These are phyloP conservation scores for Solanum etuberosum DNA, from an alignment of 257 asterid genomes.

Conservation along the genomic window DNA sequence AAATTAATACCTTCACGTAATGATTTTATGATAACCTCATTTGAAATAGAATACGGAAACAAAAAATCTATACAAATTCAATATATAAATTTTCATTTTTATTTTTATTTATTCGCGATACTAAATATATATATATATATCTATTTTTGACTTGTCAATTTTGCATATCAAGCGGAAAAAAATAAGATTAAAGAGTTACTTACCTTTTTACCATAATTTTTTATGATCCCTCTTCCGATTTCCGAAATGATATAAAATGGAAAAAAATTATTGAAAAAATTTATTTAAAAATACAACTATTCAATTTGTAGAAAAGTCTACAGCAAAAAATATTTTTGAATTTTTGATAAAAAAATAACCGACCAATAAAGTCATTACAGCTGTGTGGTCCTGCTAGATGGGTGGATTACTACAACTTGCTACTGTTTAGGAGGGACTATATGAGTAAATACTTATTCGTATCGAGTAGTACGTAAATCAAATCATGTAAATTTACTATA, in stretches of 20 bases:
- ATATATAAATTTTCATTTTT: no score
- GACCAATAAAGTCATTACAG: not conserved
- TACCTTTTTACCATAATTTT: no score
- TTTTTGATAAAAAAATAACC: not conserved
- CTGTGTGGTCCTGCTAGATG: not conserved
- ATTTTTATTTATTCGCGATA: no score
- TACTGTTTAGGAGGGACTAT: not conserved
- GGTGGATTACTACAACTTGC: not conserved
- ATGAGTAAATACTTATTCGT: not conserved
- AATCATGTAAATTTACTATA: not conserved
- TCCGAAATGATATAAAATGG: no score
- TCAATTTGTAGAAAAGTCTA: not conserved
- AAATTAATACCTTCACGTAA: not conserved
- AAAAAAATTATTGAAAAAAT: no score
- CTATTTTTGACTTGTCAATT: no score
- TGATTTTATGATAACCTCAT: not conserved
- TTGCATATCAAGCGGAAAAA: no score
- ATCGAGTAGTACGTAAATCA: no score
- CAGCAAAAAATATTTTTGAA: not conserved
- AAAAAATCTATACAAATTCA: not conserved
- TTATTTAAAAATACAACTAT: not conserved
- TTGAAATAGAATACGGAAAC: not conserved
- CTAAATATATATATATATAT: no score
- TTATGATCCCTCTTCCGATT: not conserved
- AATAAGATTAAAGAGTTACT: no score